Conservation (phyloP, 768 basidiomycete genomes). For the Kwoniella europaea region DNA sequence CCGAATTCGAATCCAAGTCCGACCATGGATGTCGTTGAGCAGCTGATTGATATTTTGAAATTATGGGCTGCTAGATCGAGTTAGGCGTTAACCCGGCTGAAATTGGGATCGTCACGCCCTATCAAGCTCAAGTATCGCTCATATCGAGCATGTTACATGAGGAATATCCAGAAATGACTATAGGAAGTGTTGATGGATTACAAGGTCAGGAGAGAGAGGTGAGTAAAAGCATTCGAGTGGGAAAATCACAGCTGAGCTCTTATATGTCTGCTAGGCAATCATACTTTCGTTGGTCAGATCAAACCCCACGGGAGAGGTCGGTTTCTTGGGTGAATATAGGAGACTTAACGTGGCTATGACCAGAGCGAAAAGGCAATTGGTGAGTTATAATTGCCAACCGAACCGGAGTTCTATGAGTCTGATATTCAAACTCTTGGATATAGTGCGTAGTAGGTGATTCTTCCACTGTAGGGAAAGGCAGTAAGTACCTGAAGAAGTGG, state of each 20-base stretch:
- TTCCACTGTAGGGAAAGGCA: conserved; percentile 83
- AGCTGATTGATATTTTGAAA: background rate
- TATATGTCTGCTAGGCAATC: conserved; percentile 65
- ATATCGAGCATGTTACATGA: conserved; percentile 77
- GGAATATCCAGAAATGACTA: conserved; percentile 68
- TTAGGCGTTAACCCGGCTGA: conserved; percentile 70
- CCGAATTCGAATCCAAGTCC: background rate
- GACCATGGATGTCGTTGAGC: background rate
- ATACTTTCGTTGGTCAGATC: conserved; percentile 91
- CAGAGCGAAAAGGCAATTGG: conserved; percentile 82
- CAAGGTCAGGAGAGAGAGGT: conserved; percentile 79
- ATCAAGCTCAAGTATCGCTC: conserved; percentile 91
- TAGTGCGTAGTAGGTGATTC: conserved; percentile 95
- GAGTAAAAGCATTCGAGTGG: conserved; percentile 14
- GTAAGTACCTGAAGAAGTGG: conserved; percentile 85
- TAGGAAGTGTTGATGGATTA: conserved; percentile 95
- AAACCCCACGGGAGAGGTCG: conserved; percentile 85
- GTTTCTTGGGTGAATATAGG: conserved; percentile 90
- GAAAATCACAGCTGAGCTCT: too few relatives aligned
- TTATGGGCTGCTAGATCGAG: conserved; percentile 61
- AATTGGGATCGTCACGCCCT: conserved; percentile 89
- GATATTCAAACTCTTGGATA: background rate
- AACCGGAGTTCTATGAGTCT: too few relatives aligned
- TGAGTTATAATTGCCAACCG: conserved; percentile 60
- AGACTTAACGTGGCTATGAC: conserved; percentile 81